Evolutionary conservation across 2,329 filamentous ascomycete genomes (phyloP).

Genomic region (Hypoxylon sp.): DNA sequence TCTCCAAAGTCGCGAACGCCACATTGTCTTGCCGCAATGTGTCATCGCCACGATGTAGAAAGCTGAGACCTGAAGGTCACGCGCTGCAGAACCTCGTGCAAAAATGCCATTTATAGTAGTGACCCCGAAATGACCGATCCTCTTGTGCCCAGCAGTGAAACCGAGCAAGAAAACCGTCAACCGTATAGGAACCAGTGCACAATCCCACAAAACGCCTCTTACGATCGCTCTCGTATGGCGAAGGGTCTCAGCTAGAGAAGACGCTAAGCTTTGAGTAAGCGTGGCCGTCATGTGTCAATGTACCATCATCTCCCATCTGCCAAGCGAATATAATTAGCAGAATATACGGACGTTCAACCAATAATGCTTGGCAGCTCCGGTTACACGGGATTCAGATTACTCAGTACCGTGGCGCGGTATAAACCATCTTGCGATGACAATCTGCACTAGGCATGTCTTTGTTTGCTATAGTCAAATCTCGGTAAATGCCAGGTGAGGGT

Average conservation of each 20-base stretch:
- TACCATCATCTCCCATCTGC: slow-evolving; percentile 33
- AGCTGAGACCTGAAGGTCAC: slow-evolving; percentile 42
- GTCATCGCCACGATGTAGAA: slow-evolving; percentile 29
- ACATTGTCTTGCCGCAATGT: slow-evolving; percentile 22
- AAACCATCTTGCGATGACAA: slow-evolving; percentile 20
- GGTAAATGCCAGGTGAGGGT: slow-evolving; percentile 26
- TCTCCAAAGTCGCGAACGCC: slow-evolving; percentile 10
- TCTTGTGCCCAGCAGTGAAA: slow-evolving; percentile 41
- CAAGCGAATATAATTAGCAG: slow-evolving; percentile 38
- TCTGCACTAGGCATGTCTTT: slow-evolving; percentile 17
- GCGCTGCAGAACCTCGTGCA: slow-evolving; percentile 42
- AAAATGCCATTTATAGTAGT: slow-evolving; percentile 41
- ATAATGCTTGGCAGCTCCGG: slow-evolving; percentile 18
- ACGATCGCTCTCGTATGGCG: slow-evolving; percentile 16
- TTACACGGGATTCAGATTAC: slow-evolving; percentile 33
- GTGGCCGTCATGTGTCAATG: slow-evolving; percentile 33
- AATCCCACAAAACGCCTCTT: slow-evolving; percentile 32
- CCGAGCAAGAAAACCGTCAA: slow-evolving; percentile 19
- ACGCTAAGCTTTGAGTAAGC: slow-evolving; percentile 26
- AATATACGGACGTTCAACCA: slow-evolving; percentile 21
- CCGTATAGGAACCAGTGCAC: slow-evolving; percentile 19
- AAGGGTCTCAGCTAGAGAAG: slow-evolving; percentile 24
- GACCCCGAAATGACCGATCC: slow-evolving; percentile 42
- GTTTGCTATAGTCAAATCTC: slow-evolving; percentile 27
- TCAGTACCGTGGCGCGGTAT: slow-evolving; percentile 20